Evolutionary conservation across 169 alveolate genomes (phyloP).

Genomic region (Toxoplasma gondii): DNA sequence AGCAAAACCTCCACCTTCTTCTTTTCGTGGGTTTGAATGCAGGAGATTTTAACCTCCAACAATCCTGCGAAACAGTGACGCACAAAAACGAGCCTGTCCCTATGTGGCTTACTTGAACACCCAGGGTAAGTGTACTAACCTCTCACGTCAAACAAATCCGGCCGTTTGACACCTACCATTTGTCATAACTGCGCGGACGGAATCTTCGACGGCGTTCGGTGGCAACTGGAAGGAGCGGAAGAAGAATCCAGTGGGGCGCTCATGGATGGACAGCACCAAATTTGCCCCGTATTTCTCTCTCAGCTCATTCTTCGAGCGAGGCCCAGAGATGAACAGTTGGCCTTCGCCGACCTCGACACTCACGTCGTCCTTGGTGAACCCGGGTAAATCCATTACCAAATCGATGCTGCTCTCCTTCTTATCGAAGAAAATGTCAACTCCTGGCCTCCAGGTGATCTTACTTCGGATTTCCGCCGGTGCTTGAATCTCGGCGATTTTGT

Average conservation of each 20-base stretch:
- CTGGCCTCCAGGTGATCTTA: slow-evolving; percentile 28
- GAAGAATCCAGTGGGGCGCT: slow-evolving; percentile 47
- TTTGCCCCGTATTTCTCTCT: slow-evolving; percentile 36
- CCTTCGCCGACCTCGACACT: slow-evolving; percentile 56
- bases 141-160: too few relatives aligned
- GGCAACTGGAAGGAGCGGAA: slow-evolving; percentile 39
- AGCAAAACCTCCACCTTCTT: slow-evolving; percentile 20
- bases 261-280: slow-evolving; percentile 21
- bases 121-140: too few relatives aligned
- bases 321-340: slow-evolving; percentile 30
- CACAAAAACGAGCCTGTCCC: neutral
- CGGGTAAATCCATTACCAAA: slow-evolving; percentile 50
- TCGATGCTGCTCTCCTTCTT: slow-evolving; percentile 30
- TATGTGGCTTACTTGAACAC: too few relatives aligned
- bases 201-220: slow-evolving; percentile 36
- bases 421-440: slow-evolving; percentile 51
- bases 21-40: slow-evolving; percentile 51
- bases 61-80: slow-evolving; percentile 29
- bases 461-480: slow-evolving; percentile 38
- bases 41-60: slow-evolving; percentile 40
- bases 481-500: slow-evolving; percentile 40
- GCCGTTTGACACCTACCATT: slow-evolving; percentile 1
- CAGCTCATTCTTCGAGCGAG: slow-evolving; percentile 45
- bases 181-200: slow-evolving; percentile 25
- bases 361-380: slow-evolving; percentile 43